Conservation (phyloP, 108 stramenopile species). For the Cyclotella sp. region DNA sequence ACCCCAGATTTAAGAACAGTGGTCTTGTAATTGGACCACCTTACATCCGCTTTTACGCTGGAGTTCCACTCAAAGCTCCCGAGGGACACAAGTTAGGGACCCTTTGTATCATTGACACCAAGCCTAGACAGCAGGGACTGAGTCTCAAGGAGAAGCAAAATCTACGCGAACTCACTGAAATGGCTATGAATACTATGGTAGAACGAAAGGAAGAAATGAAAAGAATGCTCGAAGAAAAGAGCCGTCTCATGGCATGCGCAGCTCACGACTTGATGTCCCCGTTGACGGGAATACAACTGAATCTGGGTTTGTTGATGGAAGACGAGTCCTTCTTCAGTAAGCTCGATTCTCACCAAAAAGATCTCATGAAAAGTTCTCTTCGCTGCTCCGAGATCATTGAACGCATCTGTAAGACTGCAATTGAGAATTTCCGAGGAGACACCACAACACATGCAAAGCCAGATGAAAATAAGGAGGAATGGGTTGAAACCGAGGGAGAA, state of each 20-base stretch:
- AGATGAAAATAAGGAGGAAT: no score
- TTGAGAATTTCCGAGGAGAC: constrained; percentile 64
- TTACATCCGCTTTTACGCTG: constrained; percentile 87
- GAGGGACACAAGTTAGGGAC: constrained; percentile 83
- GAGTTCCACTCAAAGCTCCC: constrained; percentile 74
- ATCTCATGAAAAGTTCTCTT: constrained; percentile 61
- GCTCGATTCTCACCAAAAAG: constrained; percentile 58
- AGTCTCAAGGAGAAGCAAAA: constrained; percentile 67
- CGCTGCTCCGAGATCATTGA: constrained; percentile 67
- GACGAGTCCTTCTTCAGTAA: constrained; percentile 42
- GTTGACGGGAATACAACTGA: constrained; percentile 69
- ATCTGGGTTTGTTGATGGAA: constrained; percentile 64
- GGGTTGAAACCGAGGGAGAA: neutral
- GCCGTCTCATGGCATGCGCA: constrained; percentile 69
- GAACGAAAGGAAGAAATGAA: constrained; percentile 51
- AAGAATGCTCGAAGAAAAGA: constrained; percentile 55
- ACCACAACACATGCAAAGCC: neutral
- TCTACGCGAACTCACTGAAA: constrained; percentile 66
- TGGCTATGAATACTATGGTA: constrained; percentile 74
- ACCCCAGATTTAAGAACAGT: constrained; percentile 69
- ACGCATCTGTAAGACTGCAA: constrained; percentile 70
- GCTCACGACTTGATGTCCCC: constrained; percentile 87
- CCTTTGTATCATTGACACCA: constrained; percentile 78
- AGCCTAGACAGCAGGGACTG: constrained; percentile 63
- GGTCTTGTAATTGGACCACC: constrained; percentile 74